phyloP scores from a whole-genome alignment of 108 stramenopile species.

The Nannochloropsis gaditana region DNA sequence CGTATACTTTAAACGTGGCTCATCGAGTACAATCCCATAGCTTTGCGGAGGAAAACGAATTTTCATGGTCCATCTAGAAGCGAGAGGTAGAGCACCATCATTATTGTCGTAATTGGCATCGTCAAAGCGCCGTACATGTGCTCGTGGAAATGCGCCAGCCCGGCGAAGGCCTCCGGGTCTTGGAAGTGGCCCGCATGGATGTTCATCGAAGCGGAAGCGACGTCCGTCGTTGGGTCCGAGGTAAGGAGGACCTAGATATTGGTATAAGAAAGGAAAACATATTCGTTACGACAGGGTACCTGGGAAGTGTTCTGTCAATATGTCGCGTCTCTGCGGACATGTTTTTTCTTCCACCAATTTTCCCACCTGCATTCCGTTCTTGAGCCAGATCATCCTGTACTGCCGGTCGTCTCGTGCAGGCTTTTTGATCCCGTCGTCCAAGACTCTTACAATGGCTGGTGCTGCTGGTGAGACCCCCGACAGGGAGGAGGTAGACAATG shows the following conservation, averaged over 20 bases:
- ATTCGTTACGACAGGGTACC: background rate
- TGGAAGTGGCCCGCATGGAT: constrained; percentile 70
- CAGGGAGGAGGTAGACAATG: background rate
- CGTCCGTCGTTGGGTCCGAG: constrained; percentile 70
- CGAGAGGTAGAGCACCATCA: too few relatives aligned
- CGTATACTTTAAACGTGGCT: too few relatives aligned
- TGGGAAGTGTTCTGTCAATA: background rate
- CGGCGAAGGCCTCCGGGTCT: constrained; percentile 75
- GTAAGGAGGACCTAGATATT: constrained; percentile 58
- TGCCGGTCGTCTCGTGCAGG: constrained; percentile 24
- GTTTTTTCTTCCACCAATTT: background rate
- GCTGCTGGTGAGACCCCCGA: background rate
- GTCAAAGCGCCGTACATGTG: constrained; percentile 25
- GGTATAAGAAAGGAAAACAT: background rate
- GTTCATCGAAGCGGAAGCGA: constrained; percentile 75
- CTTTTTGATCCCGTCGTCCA: constrained; percentile 25
- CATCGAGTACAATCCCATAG: too few relatives aligned
- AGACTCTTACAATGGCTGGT: background rate
- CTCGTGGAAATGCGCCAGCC: constrained; percentile 71
- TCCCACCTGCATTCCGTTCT: constrained; percentile 35
- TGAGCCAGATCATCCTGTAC: constrained; percentile 30
- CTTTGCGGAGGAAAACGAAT: too few relatives aligned
- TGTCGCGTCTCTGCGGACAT: background rate
- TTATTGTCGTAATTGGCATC: too few relatives aligned
- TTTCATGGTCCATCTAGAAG: too few relatives aligned